Percentiles rank a stretch among this genome's conserved stretches.
Evolutionary conservation across 1,139 yeast species (phyloP).

Genomic region (Zhuliangozyma blackwelliae): DNA sequence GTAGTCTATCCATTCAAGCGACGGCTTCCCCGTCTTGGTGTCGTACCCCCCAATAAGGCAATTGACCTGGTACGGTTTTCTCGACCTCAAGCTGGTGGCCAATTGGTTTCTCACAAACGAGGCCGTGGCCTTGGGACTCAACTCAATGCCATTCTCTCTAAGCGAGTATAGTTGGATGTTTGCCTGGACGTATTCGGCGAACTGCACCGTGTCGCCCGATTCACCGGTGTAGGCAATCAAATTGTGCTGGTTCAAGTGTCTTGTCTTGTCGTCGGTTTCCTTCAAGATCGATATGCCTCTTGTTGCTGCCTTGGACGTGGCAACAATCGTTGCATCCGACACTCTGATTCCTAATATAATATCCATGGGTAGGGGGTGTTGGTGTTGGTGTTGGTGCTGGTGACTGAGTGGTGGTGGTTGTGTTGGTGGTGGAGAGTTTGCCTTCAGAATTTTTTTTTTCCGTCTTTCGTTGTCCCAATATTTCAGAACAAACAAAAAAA

Average conservation of each 20-base stretch:
- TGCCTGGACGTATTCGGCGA: conserved; percentile 91
- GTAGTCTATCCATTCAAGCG: conserved; percentile 88
- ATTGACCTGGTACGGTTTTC: conserved; percentile 92
- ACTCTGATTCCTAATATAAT: conserved; percentile 83
- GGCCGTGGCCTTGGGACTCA: conserved; percentile 81
- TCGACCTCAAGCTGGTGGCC: conserved; percentile 80
- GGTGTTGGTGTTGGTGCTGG: neutral
- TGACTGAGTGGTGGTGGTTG: neutral
- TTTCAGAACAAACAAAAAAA: too few species aligned
- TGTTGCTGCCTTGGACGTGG: conserved; percentile 90
- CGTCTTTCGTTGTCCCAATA: too few species aligned
- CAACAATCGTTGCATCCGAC: conserved; percentile 74
- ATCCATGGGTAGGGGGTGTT: conserved; percentile 55
- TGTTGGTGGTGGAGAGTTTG: neutral
- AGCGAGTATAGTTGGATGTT: conserved; percentile 84
- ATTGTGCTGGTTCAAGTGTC: conserved; percentile 69
- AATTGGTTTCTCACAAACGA: conserved; percentile 84
- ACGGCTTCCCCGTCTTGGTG: conserved; percentile 55
- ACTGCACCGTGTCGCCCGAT: conserved; percentile 96
- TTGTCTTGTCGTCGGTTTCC: conserved; percentile 83
- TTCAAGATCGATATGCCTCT: conserved; percentile 91
- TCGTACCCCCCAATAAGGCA: conserved; percentile 85
- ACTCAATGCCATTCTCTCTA: conserved; percentile 74
- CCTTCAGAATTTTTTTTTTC: conserved; percentile 4
- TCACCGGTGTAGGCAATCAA: conserved; percentile 93